phyloP scores from a whole-genome alignment of 2,329 filamentous ascomycete species.

The Monosporascus ibericus region DNA sequence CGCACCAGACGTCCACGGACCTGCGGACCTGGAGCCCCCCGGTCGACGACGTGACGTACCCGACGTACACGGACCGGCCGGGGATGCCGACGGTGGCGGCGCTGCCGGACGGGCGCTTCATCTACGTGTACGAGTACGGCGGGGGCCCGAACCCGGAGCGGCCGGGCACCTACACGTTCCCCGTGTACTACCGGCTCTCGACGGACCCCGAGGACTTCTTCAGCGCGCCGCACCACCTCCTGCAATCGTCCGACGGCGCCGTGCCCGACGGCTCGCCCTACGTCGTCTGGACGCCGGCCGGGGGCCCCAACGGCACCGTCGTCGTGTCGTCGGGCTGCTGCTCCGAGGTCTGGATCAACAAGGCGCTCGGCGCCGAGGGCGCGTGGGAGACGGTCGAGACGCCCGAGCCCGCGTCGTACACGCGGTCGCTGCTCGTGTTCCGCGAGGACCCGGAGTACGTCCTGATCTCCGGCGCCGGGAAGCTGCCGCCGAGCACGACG shows the following conservation, averaged over 20 bases:
- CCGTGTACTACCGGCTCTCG: conserved; percentile 27
- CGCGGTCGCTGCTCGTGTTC: conserved; percentile 20
- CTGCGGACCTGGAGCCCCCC: conserved; percentile 52
- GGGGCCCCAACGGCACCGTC: conserved; percentile 26
- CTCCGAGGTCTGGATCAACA: conserved; percentile 25
- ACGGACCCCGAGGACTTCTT: conserved; percentile 21
- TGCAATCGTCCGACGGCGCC: conserved; percentile 17
- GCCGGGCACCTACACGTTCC: conserved; percentile 17
- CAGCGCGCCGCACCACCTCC: conserved; percentile 13
- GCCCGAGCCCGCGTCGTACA: conserved; percentile 20
- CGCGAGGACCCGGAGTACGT: conserved; percentile 16
- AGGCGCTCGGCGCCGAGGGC: conserved; percentile 22
- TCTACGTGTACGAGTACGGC: conserved; percentile 40
- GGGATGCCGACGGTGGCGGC: conserved; percentile 43
- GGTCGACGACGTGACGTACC: conserved; percentile 57
- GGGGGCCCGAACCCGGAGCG: conserved; percentile 21
- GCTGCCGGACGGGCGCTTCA: conserved; percentile 54
- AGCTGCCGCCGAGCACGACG: conserved; percentile 34
- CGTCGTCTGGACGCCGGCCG: conserved; percentile 27
- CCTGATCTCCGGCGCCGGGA: conserved; percentile 30
- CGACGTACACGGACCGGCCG: conserved; percentile 22
- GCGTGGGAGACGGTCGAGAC: conserved; percentile 21
- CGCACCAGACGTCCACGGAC: conserved; percentile 57
- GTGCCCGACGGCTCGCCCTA: conserved; percentile 26
- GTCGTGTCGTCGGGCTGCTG: conserved; percentile 26